Conservation (phyloP, 176 grass and related monocot genomes). For the Aegilops tauschii region DNA sequence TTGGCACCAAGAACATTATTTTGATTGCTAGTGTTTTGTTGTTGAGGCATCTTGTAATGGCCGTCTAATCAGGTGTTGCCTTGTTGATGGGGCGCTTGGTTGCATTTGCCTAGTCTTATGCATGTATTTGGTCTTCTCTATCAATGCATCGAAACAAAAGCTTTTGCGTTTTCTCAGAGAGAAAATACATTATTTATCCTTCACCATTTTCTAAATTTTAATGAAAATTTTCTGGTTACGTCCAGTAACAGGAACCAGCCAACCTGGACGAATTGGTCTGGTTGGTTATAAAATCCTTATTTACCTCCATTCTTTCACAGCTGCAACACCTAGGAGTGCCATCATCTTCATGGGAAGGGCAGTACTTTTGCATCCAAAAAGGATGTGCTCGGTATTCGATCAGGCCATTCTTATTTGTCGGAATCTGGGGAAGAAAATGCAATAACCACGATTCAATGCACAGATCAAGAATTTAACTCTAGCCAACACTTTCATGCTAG, state of each 20-base stretch:
- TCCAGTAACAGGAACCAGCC: constrained; percentile 1
- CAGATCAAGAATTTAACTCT: constrained; percentile 3
- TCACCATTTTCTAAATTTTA: neutral
- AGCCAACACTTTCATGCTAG: neutral
- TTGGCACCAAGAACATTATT: neutral
- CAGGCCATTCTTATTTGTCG: constrained; percentile 61
- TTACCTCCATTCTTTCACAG: constrained; percentile 97
- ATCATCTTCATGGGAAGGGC: constrained; percentile 85
- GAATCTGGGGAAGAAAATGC: constrained; percentile 60
- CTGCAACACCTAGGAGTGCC: constrained; percentile 91
- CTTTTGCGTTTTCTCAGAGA: neutral
- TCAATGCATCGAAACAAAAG: neutral
- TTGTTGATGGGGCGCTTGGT: neutral
- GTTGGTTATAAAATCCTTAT: constrained; percentile 11
- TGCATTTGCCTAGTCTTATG: neutral
- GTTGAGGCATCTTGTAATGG: neutral
- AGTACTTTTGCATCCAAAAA: constrained; percentile 95
- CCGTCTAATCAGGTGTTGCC: neutral
- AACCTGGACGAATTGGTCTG: neutral
- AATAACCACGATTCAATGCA: constrained; percentile 6
- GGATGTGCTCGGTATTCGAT: constrained; percentile 94
- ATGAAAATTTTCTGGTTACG: neutral
- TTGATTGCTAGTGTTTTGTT: neutral
- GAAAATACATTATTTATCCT: neutral
- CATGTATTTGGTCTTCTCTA: neutral